Conservation (phyloP, 106 monocot genomes). For the Phalaenopsis equestris region DNA sequence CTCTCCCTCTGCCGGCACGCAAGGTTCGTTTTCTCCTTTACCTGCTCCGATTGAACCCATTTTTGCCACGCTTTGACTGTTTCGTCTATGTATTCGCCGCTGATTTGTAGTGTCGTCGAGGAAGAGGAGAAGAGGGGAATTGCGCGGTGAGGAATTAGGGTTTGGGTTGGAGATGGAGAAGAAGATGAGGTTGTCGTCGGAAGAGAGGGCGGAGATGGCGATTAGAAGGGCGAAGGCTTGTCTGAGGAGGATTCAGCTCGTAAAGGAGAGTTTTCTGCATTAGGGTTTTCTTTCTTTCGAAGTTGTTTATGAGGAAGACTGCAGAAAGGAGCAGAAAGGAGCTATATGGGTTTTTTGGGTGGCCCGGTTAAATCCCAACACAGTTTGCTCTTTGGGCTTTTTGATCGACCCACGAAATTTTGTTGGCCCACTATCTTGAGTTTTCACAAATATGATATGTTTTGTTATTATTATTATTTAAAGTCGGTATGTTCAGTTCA, state of each 20-base stretch:
- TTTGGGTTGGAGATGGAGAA: not conserved
- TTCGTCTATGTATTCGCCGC: not conserved
- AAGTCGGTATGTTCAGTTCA: no score
- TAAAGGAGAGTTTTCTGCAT: constrained; percentile 1
- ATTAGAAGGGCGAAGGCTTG: not conserved
- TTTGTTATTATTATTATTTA: no score
- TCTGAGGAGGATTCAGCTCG: not conserved
- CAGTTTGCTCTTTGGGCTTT: no score
- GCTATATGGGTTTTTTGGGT: not conserved
- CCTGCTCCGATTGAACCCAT: not conserved
- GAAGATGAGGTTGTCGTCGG: not conserved
- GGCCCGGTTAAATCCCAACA: not conserved
- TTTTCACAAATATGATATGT: no score
- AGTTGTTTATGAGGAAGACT: no score
- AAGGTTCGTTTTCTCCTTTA: not conserved
- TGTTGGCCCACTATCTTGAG: no score
- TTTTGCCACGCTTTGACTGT: not conserved
- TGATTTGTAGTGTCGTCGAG: not conserved
- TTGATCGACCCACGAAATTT: no score
- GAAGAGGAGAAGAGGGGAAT: not conserved
- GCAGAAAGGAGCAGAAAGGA: not conserved
- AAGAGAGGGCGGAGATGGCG: not conserved
- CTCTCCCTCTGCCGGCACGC: not conserved
- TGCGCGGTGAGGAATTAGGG: not conserved
- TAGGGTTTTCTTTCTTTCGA: not conserved